Conservation (phyloP, 345 rosid genomes). For the Turritis glabra region DNA sequence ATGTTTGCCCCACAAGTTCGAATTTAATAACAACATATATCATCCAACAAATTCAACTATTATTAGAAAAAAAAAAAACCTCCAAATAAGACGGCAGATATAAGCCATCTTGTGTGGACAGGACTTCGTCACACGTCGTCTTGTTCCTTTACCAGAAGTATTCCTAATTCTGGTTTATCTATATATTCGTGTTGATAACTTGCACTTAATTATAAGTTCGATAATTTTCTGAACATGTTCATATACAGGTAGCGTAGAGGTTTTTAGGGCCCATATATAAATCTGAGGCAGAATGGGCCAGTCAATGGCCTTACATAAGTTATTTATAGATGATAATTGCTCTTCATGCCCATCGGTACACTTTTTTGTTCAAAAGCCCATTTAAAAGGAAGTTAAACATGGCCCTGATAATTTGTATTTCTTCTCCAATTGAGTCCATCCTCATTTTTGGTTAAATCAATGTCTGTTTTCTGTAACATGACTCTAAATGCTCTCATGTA, state of each 20-base stretch:
- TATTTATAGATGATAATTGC: background rate
- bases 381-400: too few relatives aligned
- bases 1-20: slow-evolving; percentile 21
- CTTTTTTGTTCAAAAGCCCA: background rate
- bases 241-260: background rate
- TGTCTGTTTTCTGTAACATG: background rate
- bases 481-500: too few relatives aligned
- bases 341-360: background rate
- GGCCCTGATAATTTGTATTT: background rate
- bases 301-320: background rate
- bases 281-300: background rate
- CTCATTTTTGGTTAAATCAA: background rate
- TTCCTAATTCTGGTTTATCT: slow-evolving; percentile 26
- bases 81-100: background rate
- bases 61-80: background rate
- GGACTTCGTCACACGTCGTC: slow-evolving; percentile 5
- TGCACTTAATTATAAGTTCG: background rate
- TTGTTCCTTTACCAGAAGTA: slow-evolving; percentile 21
- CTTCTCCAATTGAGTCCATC: background rate
- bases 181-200: slow-evolving; percentile 14
- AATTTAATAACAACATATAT: background rate
- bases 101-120: slow-evolving; percentile 20
- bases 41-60: background rate
- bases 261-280: background rate
- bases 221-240: background rate